phyloP scores from a whole-genome alignment of 192 early-diverging fungal species.

The Coemansia sp. region DNA sequence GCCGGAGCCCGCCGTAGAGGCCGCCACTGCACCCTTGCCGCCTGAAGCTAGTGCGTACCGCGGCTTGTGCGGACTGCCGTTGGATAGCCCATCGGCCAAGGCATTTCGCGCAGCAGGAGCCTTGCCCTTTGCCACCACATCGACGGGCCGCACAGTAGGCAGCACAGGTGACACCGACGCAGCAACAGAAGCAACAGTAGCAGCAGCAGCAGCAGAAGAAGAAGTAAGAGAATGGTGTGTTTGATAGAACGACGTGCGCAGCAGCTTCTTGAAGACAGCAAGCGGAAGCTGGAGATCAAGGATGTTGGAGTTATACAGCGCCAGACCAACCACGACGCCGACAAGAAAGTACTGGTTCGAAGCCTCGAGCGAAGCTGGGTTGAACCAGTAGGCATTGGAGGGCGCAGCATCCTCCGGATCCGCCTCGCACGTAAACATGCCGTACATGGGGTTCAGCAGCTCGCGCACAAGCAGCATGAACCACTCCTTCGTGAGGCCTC shows the following conservation, averaged over 20 bases:
- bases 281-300: conserved; percentile 82
- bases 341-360: conserved; percentile 87
- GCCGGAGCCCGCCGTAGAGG: background rate
- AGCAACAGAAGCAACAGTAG: background rate
- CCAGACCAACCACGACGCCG: conserved; percentile 89
- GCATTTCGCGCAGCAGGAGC: background rate
- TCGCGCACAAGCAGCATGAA: conserved; percentile 90
- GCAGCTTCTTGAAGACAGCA: conserved; percentile 88
- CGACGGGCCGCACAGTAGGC: background rate
- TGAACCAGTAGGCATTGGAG: conserved; percentile 69
- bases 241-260: conserved; percentile 51
- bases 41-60: no score
- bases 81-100: background rate
- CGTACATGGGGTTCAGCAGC: conserved; percentile 92
- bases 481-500: conserved; percentile 97
- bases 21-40: no score
- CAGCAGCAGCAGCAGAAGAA: background rate
- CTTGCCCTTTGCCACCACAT: background rate
- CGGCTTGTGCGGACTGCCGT: no score
- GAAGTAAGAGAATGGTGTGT: background rate
- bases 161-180: background rate
- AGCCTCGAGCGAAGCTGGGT: conserved; percentile 73
- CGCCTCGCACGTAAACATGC: conserved; percentile 74
- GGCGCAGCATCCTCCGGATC: conserved; percentile 2
- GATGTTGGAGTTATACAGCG: conserved; percentile 94